Evolutionary conservation across 2,329 filamentous ascomycete genomes (phyloP).

Genomic region (Ophiostoma australiae): DNA sequence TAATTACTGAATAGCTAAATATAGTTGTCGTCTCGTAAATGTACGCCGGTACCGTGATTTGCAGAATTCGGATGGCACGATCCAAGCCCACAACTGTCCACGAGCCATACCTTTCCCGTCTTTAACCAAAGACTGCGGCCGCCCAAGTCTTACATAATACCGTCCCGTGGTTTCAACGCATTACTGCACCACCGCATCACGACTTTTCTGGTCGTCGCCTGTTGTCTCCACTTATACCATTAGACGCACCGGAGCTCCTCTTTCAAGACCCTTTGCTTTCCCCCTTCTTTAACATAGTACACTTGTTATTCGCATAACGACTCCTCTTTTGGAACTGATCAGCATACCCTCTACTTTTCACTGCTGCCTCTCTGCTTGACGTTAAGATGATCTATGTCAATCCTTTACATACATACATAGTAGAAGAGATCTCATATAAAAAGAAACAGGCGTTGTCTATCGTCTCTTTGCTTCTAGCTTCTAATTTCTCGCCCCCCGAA

Average conservation of each 20-base stretch:
- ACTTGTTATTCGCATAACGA: neutral
- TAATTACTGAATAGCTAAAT: neutral
- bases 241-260: neutral
- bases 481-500: neutral
- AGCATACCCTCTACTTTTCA: neutral
- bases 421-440: neutral
- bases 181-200: neutral
- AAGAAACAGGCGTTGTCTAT: too few relatives aligned
- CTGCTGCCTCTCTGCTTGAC: neutral
- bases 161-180: conserved; percentile 6
- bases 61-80: neutral
- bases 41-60: neutral
- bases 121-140: neutral
- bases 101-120: neutral
- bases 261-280: neutral
- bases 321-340: neutral
- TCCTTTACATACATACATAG: too few relatives aligned
- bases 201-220: neutral
- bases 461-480: neutral
- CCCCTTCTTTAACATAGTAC: neutral
- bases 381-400: neutral
- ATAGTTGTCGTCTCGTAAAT: neutral
- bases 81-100: neutral
- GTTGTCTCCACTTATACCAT: conserved; percentile 1
- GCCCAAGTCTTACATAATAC: conserved; percentile 6